phyloP scores from a whole-genome alignment of 2,329 filamentous ascomycete genomes.

The Piedraia hortae region DNA sequence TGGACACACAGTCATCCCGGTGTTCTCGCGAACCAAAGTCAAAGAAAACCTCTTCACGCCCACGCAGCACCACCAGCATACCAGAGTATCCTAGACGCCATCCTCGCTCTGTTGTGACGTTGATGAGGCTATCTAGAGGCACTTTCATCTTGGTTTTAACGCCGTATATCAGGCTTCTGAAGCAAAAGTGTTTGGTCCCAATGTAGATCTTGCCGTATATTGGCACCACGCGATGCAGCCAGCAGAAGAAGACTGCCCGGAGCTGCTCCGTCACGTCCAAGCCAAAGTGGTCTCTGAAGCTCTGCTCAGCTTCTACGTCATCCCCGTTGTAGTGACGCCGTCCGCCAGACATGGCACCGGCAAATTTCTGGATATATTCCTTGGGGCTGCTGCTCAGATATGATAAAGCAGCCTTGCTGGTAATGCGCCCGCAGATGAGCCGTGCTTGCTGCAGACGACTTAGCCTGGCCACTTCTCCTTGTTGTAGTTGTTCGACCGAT shows the following conservation, averaged over 20 bases:
- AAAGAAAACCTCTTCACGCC: constrained; percentile 89
- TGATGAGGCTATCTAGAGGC: constrained; percentile 74
- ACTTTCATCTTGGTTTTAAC: constrained; percentile 80
- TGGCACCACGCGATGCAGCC: constrained; percentile 65
- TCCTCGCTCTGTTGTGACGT: constrained; percentile 79
- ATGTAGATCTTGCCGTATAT: constrained; percentile 94
- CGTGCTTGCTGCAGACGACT: no score
- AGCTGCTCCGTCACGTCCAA: constrained; percentile 62
- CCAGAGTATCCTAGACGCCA: constrained; percentile 80
- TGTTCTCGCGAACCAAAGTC: constrained; percentile 56
- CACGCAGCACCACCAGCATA: constrained; percentile 72
- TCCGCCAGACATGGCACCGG: constrained; percentile 85
- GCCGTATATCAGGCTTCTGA: constrained; percentile 67
- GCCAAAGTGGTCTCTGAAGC: constrained; percentile 75
- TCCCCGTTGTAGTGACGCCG: constrained; percentile 54
- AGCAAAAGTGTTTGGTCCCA: constrained; percentile 67
- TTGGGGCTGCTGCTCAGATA: constrained; percentile 65
- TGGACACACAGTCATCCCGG: constrained; percentile 72
- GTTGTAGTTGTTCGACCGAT: no score
- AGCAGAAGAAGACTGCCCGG: constrained; percentile 75
- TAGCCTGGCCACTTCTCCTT: no score
- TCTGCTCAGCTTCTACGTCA: constrained; percentile 26
- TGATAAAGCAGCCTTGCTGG: constrained; percentile 41
- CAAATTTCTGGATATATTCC: constrained; percentile 89
- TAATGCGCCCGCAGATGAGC: no score